These are phyloP conservation scores for Diaporthe ilicicola DNA, from an alignment of 2,329 filamentous ascomycete species.

Conservation along the genomic window DNA sequence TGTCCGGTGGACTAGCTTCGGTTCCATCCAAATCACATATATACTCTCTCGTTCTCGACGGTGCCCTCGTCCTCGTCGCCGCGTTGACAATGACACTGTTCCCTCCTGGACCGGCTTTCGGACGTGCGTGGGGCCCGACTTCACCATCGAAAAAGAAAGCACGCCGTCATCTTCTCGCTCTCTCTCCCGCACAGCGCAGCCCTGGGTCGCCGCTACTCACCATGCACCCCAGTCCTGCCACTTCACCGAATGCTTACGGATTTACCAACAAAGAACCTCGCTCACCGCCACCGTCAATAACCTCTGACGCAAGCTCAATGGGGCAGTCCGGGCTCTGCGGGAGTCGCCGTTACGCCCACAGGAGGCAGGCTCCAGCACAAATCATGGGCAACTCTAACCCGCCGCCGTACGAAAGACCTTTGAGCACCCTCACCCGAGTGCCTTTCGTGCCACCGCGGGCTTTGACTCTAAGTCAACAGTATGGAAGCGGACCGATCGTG, in stretches of 20 bases:
- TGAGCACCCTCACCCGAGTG: constrained; percentile 6
- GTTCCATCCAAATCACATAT: constrained; percentile 49
- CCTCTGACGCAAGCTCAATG: background rate
- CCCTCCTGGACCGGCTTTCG: constrained; percentile 51
- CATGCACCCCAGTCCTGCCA: background rate
- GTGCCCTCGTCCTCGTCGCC: constrained; percentile 49
- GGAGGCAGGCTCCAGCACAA: constrained; percentile 17
- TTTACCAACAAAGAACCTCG: constrained; percentile 18
- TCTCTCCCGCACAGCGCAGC: constrained; percentile 7
- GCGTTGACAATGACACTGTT: constrained; percentile 46
- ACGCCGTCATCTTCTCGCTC: background rate
- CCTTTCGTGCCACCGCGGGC: constrained; percentile 28
- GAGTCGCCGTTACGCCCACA: constrained; percentile 23
- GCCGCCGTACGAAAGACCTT: constrained; percentile 27
- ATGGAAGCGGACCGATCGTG: constrained; percentile 20
- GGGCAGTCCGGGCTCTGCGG: background rate
- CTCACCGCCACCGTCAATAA: constrained; percentile 5
- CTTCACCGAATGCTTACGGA: background rate
- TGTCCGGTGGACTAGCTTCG: constrained; percentile 46
- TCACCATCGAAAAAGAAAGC: constrained; percentile 40
- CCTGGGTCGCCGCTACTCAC: background rate
- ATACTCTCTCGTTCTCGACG: constrained; percentile 50
- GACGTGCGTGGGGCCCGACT: constrained; percentile 50
- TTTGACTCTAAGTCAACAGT: constrained; percentile 25
- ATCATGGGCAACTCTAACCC: background rate